Conservation (phyloP, 306 rosid species). For the Casuarina cunninghamiana region DNA sequence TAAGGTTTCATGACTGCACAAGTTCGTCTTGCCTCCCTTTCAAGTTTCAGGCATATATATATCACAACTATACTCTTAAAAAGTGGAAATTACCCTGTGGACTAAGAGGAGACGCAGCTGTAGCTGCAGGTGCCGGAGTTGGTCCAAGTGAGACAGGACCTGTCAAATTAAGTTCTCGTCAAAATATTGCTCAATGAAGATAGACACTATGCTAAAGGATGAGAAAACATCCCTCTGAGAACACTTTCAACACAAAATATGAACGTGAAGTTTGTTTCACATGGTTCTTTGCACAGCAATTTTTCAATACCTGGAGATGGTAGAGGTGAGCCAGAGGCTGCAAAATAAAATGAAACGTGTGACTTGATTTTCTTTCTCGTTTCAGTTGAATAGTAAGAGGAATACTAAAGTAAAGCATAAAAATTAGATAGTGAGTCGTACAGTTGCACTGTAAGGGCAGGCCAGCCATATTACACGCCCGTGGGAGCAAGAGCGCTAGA, state of each 20-base stretch:
- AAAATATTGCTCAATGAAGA: background rate
- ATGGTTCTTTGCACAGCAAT: background rate
- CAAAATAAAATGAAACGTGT: slow-evolving; percentile 11
- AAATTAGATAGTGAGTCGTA: slow-evolving; percentile 11
- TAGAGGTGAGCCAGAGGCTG: slow-evolving; percentile 62
- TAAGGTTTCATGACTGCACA: background rate
- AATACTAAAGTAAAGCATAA: too few species aligned
- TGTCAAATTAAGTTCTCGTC: slow-evolving; percentile 17
- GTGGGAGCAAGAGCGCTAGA: slow-evolving; percentile 48
- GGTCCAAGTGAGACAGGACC: slow-evolving; percentile 40
- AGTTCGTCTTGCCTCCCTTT: background rate
- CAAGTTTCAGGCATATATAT: background rate
- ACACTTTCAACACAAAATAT: background rate
- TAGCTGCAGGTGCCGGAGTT: slow-evolving; percentile 30
- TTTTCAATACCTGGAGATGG: slow-evolving; percentile 61
- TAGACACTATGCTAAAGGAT: background rate
- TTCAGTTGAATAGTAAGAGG: background rate
- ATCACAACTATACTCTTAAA: background rate
- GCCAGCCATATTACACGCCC: slow-evolving; percentile 49
- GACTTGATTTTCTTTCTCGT: background rate
- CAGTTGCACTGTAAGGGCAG: slow-evolving; percentile 57
- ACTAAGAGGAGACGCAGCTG: slow-evolving; percentile 44
- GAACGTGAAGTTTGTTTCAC: background rate
- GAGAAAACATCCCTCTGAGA: background rate
- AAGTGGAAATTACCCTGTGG: slow-evolving; percentile 43